phyloP scores from a whole-genome alignment of 352 stramenopile genomes.

The Pythium rishiriense region DNA sequence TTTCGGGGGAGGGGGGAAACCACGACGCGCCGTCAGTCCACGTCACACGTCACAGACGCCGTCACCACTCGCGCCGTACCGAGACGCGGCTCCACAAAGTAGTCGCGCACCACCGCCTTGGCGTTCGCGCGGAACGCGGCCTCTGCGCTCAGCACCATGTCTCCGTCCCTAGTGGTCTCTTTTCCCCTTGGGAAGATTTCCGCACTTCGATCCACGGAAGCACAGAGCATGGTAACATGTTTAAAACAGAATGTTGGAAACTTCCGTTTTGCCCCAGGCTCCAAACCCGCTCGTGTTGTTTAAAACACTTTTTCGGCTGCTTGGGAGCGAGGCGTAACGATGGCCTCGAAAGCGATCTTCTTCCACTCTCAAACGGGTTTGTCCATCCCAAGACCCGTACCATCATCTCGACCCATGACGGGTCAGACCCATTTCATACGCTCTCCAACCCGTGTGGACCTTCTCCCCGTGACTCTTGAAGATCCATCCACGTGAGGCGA shows the following conservation, averaged over 20 bases:
- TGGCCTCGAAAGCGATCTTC: constrained; percentile 20
- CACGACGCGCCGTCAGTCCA: neutral
- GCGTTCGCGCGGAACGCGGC: constrained; percentile 75
- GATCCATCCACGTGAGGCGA: constrained; percentile 6
- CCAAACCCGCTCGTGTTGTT: neutral
- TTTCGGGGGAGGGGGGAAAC: too few species aligned
- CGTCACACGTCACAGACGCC: too few species aligned
- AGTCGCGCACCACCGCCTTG: constrained; percentile 82
- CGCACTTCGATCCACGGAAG: neutral
- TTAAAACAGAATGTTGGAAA: constrained; percentile 12
- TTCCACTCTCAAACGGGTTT: neutral
- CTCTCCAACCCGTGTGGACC: constrained; percentile 1
- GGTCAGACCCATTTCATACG: constrained; percentile 9
- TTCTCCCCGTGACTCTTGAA: constrained; percentile 15
- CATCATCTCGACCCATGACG: neutral
- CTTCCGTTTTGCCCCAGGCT: neutral
- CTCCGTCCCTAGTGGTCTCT: constrained; percentile 22
- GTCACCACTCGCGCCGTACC: too few species aligned
- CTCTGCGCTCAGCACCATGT: constrained; percentile 59
- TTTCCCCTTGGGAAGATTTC: constrained; percentile 7
- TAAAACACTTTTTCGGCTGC: constrained; percentile 8
- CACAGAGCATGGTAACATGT: neutral
- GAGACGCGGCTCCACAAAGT: constrained; percentile 84
- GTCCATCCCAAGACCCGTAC: neutral
- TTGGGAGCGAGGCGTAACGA: neutral